Base-by-base conservation (phyloP, 805 yeast genomes). In the Wickerhamiella slavikovae region DNA sequence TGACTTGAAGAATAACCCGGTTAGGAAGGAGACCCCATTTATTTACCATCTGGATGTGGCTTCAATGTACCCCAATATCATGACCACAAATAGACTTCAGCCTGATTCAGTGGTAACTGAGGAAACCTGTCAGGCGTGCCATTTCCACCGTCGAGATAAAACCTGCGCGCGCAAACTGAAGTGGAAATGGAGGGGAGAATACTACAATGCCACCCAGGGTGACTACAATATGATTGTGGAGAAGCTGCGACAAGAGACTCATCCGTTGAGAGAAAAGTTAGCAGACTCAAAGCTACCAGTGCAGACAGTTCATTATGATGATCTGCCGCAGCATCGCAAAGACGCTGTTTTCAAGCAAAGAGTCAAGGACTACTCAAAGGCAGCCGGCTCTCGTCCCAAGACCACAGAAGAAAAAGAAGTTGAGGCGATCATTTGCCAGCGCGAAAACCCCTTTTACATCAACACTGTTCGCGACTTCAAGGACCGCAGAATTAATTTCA, bases 131-230 rank as follows among this genome's bases (percentile, higher is more conserved):
- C 96, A 98, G 0, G 71, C 91, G 24, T 91, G 99, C 57, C 98
- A 89, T 43, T 91, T 82, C 55, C 89, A 89, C 48, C 60, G 93
- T 33, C 96, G 95, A 0, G 95, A 92, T 4, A 89, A 89, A 45
- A 64, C 62, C 8, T 89, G 99, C 57, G 98, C 85, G 43, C 60
- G 99, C 45, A 58, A 85, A 32, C 54, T 89, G 32, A 77, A 83
- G 0, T 89, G 99, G 99, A 64, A 93, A 5, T 89, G 99, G 96
- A 70, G 99, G 58, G 99, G 96, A 30, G 98, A 89, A 43, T 91
- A 62, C 43, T 76, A 62, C 39, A 96, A 98, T 0, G 80, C 95
- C 0, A 73, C 78, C 47, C 71, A 69, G 66, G 82, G 75, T 44
- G 98, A 89, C 44, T 85, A 89, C 48, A 66, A 71, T 34, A 76